Evolutionary conservation across 495 filamentous ascomycete genomes (phyloP), one percentile per base, ranked within the genome.

Genomic region (Apiosordaria backusii): DNA sequence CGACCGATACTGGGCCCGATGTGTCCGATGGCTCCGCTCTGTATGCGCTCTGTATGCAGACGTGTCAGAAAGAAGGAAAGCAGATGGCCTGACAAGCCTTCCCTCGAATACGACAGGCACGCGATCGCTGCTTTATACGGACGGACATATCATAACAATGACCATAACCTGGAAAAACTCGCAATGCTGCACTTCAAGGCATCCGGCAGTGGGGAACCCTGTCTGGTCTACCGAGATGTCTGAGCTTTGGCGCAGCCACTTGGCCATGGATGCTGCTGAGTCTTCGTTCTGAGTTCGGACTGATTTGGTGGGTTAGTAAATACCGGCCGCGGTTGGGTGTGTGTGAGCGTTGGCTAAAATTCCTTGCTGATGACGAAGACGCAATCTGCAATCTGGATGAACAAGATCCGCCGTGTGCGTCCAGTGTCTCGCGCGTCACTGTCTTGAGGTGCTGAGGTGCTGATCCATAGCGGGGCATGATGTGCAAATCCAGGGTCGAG

Each of bases 341-440:
- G 50, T 50, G 29, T 60, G 16, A 16, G 24, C 60, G 57, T 21
- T 64, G 69, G 61, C 66, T 71, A 64, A 70, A 72, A 15, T 13
- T 45, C 60, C 21, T 45, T 45, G 35, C 24, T 35, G 72, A 67
- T 70, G 70, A 74, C 70, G 70, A 67, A 67, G 52, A 19, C 52
- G 52, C 52, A 55, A 55, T 64, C 25, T 55, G 64, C 67, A 68
- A 72, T 70, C 67, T 70, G 72, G 72, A 74, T 68, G 70, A 71
- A 70, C 58, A 65, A 60, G 29, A 45, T 45, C 35, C 55, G 58
- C 53, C 55, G 25, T 50, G 29, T 18, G 50, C 7, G 57, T 53
- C 57, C 57, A 52, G 50, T 65, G 27, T 60, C 27, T 3, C 3
- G 27, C 45, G 62, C 18, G 50, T 55, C 50, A 57, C 18, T 2